Conservation (phyloP, 257 asterid species). For the Penstemon eatonii region DNA sequence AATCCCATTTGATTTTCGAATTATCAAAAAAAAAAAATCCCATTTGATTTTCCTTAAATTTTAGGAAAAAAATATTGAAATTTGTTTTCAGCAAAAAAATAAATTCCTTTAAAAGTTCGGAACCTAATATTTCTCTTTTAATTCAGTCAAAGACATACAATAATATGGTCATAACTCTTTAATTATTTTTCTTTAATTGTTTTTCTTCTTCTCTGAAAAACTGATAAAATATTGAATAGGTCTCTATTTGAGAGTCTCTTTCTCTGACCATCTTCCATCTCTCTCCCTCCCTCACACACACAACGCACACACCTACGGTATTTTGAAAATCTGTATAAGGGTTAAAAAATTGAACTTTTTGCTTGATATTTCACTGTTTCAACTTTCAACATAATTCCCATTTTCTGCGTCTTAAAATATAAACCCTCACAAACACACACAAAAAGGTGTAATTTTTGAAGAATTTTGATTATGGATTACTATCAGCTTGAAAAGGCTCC, state of each 20-base stretch:
- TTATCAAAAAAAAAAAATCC: too few relatives aligned
- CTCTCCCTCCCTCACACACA: not conserved
- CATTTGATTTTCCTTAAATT: too few relatives aligned
- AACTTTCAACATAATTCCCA: not conserved
- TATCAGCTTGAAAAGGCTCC: conserved; percentile 42
- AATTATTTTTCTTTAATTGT: not conserved
- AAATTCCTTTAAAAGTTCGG: too few relatives aligned
- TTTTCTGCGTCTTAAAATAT: not conserved
- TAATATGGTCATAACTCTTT: too few relatives aligned
- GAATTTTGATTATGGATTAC: conserved; percentile 38
- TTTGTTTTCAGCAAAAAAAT: too few relatives aligned
- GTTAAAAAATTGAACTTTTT: not conserved
- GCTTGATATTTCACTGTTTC: not conserved
- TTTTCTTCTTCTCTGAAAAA: not conserved
- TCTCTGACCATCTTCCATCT: not conserved
- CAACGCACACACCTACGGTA: too few relatives aligned
- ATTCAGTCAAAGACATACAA: too few relatives aligned
- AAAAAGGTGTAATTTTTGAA: conserved; percentile 17
- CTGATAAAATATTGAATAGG: conserved; percentile 13
- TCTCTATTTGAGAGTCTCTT: not conserved
- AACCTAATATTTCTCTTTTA: too few relatives aligned
- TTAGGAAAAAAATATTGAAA: too few relatives aligned
- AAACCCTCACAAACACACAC: not conserved
- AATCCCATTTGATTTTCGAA: too few relatives aligned
- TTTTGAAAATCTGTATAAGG: not conserved